phyloP scores from a whole-genome alignment of 2,329 filamentous ascomycete genomes.

The Claviceps quebecensis region DNA sequence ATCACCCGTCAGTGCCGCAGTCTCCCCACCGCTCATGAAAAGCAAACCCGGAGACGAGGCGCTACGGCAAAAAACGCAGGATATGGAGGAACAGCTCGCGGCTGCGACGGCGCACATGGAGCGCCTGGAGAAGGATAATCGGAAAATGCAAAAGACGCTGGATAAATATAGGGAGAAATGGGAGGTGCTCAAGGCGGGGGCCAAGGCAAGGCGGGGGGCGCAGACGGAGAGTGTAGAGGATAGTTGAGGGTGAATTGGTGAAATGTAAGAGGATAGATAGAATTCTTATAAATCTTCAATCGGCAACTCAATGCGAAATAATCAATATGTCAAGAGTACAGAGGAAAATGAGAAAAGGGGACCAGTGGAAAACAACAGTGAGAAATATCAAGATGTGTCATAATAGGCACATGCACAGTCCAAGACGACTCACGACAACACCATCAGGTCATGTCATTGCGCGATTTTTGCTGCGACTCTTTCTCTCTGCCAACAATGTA shows the following conservation, averaged over 20 bases:
- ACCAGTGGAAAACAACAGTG: too few relatives aligned
- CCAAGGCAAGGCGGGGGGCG: slow-evolving; percentile 37
- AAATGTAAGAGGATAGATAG: too few relatives aligned
- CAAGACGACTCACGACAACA: too few relatives aligned
- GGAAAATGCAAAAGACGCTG: slow-evolving; percentile 40
- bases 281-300: too few relatives aligned
- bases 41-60: slow-evolving; percentile 16
- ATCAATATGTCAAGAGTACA: too few relatives aligned
- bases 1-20: slow-evolving; percentile 25
- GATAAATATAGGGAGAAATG: slow-evolving; percentile 46
- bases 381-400: too few relatives aligned
- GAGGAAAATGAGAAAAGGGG: too few relatives aligned
- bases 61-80: slow-evolving; percentile 37
- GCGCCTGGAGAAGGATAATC: slow-evolving; percentile 48
- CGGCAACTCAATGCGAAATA: too few relatives aligned
- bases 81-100: slow-evolving; percentile 54
- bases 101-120: slow-evolving; percentile 46
- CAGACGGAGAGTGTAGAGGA: slow-evolving; percentile 22
- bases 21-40: slow-evolving; percentile 15
- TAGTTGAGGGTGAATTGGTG: slow-evolving; percentile 5
- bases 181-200: slow-evolving; percentile 47
- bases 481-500: too few relatives aligned
- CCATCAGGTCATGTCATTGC: too few relatives aligned
- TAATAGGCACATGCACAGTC: too few relatives aligned
- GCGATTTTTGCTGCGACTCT: too few relatives aligned